Conservation (phyloP, 176 grass and related monocot species). For the Aegilops speltoides region DNA sequence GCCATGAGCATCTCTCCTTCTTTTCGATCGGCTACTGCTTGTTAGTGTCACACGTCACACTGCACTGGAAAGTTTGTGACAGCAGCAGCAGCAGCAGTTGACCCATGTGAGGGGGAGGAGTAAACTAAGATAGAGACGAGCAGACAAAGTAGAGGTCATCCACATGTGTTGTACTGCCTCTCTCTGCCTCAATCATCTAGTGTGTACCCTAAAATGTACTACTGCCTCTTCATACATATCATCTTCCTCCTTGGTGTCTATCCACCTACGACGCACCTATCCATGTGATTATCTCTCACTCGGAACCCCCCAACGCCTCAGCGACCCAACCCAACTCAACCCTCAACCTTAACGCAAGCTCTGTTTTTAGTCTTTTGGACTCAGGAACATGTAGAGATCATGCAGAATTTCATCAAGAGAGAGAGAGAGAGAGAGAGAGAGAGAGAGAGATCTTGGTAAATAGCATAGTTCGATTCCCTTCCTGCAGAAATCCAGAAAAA, state of each 20-base stretch:
- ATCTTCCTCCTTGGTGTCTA: background rate
- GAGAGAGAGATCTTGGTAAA: too few species aligned
- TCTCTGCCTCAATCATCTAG: background rate
- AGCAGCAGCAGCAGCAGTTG: background rate
- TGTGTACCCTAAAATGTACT: background rate
- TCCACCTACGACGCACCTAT: background rate
- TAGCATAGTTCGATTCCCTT: too few species aligned
- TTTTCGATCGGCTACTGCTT: background rate
- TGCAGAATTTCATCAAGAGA: too few species aligned
- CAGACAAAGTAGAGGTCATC: slow-evolving; percentile 9
- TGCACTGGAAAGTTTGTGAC: background rate
- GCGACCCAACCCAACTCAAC: background rate
- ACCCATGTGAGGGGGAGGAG: background rate
- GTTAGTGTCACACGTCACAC: background rate
- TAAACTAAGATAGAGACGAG: slow-evolving; percentile 5
- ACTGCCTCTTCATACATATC: background rate
- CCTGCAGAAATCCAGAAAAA: too few species aligned
- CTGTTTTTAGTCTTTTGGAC: too few species aligned
- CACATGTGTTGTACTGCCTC: background rate
- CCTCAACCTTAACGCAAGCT: background rate
- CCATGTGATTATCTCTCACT: too few species aligned
- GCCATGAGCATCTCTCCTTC: background rate
- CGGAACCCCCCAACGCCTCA: too few species aligned
- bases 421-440: too few species aligned
- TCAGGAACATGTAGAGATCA: too few species aligned